A percentile compares a stretch with the other conserved stretches of the same genome.
phyloP scores from a whole-genome alignment of 2,329 filamentous ascomycete genomes.

The Coniochaeta prunicola region DNA sequence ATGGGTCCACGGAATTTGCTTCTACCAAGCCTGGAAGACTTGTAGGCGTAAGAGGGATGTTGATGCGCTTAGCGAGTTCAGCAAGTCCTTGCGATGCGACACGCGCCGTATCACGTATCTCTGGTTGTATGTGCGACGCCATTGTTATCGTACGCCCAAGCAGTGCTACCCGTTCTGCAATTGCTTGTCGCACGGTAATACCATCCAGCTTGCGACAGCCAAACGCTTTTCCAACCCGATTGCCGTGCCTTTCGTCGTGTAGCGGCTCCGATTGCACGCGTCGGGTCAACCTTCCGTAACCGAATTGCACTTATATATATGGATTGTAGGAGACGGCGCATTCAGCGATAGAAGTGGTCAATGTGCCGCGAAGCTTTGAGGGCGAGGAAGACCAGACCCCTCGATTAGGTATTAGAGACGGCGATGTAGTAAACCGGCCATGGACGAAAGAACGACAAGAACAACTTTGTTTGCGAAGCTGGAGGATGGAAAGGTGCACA shows the following conservation, averaged over 20 bases:
- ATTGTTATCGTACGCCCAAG: constrained; percentile 22
- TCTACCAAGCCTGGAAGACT: constrained; percentile 56
- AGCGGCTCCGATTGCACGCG: not conserved
- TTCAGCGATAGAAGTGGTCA: not conserved
- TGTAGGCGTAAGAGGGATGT: constrained; percentile 51
- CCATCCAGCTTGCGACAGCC: not conserved
- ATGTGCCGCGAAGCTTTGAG: not conserved
- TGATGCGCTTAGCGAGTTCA: constrained; percentile 45
- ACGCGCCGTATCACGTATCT: constrained; percentile 22
- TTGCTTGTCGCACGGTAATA: not conserved
- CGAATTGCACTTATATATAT: not conserved
- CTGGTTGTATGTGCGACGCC: constrained; percentile 27
- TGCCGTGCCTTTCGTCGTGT: not conserved
- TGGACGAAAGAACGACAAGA: constrained; percentile 11
- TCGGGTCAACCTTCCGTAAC: not conserved
- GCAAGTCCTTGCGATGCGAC: constrained; percentile 26
- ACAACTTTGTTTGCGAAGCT: constrained; percentile 1
- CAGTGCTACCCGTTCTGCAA: not conserved
- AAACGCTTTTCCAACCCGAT: not conserved
- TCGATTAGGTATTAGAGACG: constrained; percentile 21
- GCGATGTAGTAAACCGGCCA: constrained; percentile 15
- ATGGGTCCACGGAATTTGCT: constrained; percentile 66
- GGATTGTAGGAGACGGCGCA: not conserved
- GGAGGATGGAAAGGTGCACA: not conserved
- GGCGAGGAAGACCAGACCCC: constrained; percentile 28